Percentiles rank a stretch among this genome's conserved stretches.
Evolutionary conservation across 441 rosid genomes (phyloP).

Genomic region (Adansonia gregorii): DNA sequence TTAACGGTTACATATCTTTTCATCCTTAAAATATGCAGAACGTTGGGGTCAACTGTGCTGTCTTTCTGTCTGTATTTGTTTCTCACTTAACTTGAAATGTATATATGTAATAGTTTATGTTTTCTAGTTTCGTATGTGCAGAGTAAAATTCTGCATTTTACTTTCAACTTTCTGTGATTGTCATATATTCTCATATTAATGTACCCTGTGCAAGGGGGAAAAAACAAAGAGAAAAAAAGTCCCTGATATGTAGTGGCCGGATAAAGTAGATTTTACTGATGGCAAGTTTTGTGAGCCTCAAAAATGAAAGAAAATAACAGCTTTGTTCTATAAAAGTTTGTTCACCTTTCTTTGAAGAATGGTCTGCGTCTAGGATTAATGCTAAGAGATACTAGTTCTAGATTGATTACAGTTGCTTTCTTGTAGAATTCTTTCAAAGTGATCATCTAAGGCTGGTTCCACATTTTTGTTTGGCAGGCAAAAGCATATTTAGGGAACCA

Average conservation of each 20-base stretch:
- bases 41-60: background rate
- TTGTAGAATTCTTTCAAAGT: background rate
- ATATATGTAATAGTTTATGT: background rate
- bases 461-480: slow-evolving; percentile 44
- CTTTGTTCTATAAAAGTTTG: background rate
- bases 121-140: background rate
- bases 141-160: background rate
- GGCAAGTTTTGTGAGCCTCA: background rate
- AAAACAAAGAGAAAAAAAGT: background rate
- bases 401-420: background rate
- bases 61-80: background rate
- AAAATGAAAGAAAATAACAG: background rate
- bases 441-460: slow-evolving; percentile 24
- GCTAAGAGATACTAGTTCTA: background rate
- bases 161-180: background rate
- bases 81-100: slow-evolving; percentile 3
- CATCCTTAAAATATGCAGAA: background rate
- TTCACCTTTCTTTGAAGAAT: background rate
- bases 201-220: background rate
- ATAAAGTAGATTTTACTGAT: background rate
- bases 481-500: slow-evolving; percentile 30
- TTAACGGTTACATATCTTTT: background rate
- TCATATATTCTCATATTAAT: background rate
- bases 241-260: background rate
- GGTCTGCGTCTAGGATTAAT: background rate